These are phyloP conservation scores for Auricularia heimuer DNA, from an alignment of 768 basidiomycete genomes.

Conservation along the genomic window DNA sequence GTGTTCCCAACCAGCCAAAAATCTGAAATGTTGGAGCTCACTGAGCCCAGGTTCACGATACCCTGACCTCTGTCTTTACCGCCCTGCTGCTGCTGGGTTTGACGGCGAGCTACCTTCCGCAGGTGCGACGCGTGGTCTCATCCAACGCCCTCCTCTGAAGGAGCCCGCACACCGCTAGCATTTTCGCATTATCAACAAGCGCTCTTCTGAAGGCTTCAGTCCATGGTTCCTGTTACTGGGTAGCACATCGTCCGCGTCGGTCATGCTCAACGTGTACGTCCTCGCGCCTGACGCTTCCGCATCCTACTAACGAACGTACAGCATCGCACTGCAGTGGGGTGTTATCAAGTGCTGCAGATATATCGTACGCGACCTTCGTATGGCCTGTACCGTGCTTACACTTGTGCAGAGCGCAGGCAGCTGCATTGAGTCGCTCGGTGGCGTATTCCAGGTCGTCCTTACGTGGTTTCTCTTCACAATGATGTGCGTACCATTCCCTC, in stretches of 20 bases:
- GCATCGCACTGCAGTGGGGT: conserved; percentile 78
- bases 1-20: background rate
- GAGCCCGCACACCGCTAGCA: conserved; percentile 36
- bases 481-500: conserved; percentile 48
- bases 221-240: conserved; percentile 89
- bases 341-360: conserved; percentile 71
- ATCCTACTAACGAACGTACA: conserved; percentile 20
- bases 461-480: conserved; percentile 81
- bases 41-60: conserved; percentile 53
- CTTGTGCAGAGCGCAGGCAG: conserved; percentile 46
- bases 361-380: conserved; percentile 41
- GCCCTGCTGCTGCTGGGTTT: conserved; percentile 59
- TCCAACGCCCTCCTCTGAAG: conserved; percentile 3
- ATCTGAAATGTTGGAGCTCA: background rate
- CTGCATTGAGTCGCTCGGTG: conserved; percentile 74
- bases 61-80: conserved; percentile 57
- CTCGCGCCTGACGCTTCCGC: background rate
- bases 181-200: conserved; percentile 63
- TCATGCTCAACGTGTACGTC: conserved; percentile 73
- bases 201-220: conserved; percentile 82
- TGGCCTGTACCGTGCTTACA: background rate
- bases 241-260: conserved; percentile 71
- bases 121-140: conserved; percentile 41
- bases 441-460: conserved; percentile 67
- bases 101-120: conserved; percentile 74